Evolutionary conservation across 306 rosid species (phyloP).

Genomic region (Ochetophila trinervis): DNA sequence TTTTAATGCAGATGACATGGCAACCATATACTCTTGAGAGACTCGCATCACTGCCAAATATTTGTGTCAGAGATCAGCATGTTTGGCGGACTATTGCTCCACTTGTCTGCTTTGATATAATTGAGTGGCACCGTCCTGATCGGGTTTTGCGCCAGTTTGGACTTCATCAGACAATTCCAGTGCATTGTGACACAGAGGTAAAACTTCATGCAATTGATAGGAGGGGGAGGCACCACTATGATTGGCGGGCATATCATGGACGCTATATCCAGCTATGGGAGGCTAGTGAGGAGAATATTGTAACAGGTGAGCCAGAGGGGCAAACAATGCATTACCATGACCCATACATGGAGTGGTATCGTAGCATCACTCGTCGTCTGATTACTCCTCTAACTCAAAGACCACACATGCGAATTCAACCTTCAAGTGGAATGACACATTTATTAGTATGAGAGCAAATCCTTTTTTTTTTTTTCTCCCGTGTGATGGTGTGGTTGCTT

Average conservation of each 20-base stretch:
- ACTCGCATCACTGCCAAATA: slow-evolving; percentile 17
- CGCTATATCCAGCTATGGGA: slow-evolving; percentile 17
- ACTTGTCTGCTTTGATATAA: slow-evolving; percentile 20
- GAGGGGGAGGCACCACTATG: slow-evolving; percentile 26
- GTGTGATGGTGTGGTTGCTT: not conserved
- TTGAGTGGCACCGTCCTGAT: slow-evolving; percentile 30
- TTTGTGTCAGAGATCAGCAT: slow-evolving; percentile 13
- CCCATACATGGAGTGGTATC: slow-evolving; percentile 28
- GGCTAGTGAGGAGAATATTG: slow-evolving; percentile 14
- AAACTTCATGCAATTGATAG: slow-evolving; percentile 24
- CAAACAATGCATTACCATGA: slow-evolving; percentile 24
- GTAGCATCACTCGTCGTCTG: slow-evolving; percentile 21
- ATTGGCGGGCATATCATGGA: slow-evolving; percentile 22
- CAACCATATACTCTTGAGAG: slow-evolving; percentile 26
- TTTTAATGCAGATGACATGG: slow-evolving; percentile 17
- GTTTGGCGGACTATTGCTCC: slow-evolving; percentile 22
- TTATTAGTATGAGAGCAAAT: slow-evolving; percentile 12
- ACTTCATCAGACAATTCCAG: slow-evolving; percentile 20
- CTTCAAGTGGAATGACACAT: slow-evolving; percentile 25
- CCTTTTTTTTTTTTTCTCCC: not conserved
- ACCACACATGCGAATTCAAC: slow-evolving; percentile 29
- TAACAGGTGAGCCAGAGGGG: slow-evolving; percentile 16
- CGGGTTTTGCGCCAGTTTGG: slow-evolving; percentile 29
- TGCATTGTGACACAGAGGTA: slow-evolving; percentile 25
- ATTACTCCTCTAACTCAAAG: slow-evolving; percentile 28